Evolutionary conservation across 2,329 filamentous ascomycete genomes (phyloP), one percentile per base, ranked within the genome.

Genomic region (Hypoxylon sp.): DNA sequence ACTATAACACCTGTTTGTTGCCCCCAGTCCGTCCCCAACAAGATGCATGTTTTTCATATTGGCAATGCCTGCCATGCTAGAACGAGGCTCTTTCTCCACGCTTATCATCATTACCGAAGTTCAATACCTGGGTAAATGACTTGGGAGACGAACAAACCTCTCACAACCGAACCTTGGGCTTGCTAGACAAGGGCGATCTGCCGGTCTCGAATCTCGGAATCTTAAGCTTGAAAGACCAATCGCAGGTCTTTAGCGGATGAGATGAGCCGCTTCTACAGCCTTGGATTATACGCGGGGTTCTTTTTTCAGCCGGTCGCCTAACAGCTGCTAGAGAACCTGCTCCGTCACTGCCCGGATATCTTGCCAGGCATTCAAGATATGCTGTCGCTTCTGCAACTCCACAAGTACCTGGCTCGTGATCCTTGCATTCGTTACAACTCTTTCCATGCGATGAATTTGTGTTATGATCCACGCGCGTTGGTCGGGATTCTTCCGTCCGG

Each of bases 381-480:
- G 80, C 65, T 83, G 81, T 26, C 80, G 74, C 4, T 75, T 75
- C 70, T 83, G 81, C 2, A 83, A 80, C 71, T 83, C 81, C 45
- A 79, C 78, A 6, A 84, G 72, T 12, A 84, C 80, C 65, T 81
- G 78, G 0, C 80, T 80, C 14, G 80, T 83, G 68, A 82, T 82
- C 40, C 75, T 72, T 2, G 80, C 78, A 65, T 83, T 81, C 16
- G 78, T 77, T 0, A 80, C 79, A 3, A 83, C 80, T 51, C 78
- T 78, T 63, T 82, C 79, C 80, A 84, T 83, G 11, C 76, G 72
- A 48, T 81, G 74, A 16, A 87, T 85, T 60, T 83, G 80, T 4
- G 78, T 73, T 28, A 80, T 77, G 56, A 88, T 85, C 84, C 85
- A 86, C 4, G 68, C 72, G 48, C 83, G 77, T 69, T 85, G 82